Percentiles rank a stretch among this genome's conserved stretches.
phyloP scores from a whole-genome alignment of 116 monocot species.

The Iris pallida region DNA sequence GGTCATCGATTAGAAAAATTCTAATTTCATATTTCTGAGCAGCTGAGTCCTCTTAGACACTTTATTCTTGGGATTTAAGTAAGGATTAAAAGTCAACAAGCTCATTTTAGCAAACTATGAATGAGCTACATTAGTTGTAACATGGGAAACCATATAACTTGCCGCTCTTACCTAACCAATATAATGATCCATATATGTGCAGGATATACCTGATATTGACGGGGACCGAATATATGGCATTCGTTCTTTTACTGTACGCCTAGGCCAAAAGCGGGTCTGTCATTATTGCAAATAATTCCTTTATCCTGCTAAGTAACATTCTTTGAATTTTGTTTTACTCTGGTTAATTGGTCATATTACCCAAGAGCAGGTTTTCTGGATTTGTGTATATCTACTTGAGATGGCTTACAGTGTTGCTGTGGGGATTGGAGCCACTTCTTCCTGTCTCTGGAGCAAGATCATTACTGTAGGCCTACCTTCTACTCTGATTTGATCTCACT shows the following conservation, averaged over 20 bases:
- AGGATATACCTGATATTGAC: conserved; percentile 99
- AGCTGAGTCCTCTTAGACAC: too few species aligned
- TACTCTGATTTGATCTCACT: too few species aligned
- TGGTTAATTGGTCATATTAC: background rate
- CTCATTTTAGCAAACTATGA: too few species aligned
- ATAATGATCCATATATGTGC: conserved; percentile 1
- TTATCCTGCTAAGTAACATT: conserved; percentile 1
- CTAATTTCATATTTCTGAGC: too few species aligned
- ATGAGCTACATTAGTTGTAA: too few species aligned
- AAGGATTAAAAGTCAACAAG: too few species aligned
- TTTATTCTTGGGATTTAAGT: too few species aligned
- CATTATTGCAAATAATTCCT: background rate
- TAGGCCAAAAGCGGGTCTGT: conserved; percentile 76
- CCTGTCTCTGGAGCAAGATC: conserved; percentile 76
- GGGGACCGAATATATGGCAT: conserved; percentile 95
- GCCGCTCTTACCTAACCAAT: background rate
- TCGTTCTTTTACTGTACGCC: conserved; percentile 76
- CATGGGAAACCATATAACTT: too few species aligned
- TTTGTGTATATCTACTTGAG: conserved; percentile 81
- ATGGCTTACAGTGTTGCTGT: conserved; percentile 76
- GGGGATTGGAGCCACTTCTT: conserved; percentile 63
- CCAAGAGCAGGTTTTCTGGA: conserved; percentile 82
- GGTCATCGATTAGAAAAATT: too few species aligned
- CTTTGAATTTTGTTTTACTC: background rate
- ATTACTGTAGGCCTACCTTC: conserved; percentile 50